Evolutionary conservation across 768 basidiomycete species (phyloP).

Genomic region (Agaricus subrufescens): DNA sequence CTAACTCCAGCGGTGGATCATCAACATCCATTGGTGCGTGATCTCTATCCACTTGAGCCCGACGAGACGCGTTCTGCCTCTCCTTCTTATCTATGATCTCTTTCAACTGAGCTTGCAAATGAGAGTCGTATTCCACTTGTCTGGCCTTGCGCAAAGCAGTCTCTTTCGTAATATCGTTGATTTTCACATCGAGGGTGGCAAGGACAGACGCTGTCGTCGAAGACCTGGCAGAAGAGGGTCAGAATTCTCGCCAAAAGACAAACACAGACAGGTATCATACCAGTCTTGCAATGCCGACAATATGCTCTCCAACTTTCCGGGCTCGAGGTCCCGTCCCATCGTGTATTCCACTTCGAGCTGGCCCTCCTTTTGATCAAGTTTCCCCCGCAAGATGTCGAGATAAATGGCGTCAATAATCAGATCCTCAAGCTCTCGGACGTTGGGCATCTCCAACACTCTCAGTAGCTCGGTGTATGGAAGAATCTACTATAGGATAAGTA

Average conservation of each 20-base stretch:
- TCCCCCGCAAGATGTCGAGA: slow-evolving; percentile 82
- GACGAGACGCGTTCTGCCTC: slow-evolving; percentile 40
- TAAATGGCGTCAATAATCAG: slow-evolving; percentile 97
- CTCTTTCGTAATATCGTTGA: slow-evolving; percentile 48
- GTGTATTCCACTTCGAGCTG: slow-evolving; percentile 91
- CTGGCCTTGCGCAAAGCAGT: slow-evolving; percentile 31
- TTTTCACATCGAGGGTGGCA: slow-evolving; percentile 65
- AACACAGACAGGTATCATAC: slow-evolving; percentile 29
- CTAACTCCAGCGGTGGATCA: slow-evolving; percentile 38
- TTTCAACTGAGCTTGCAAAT: slow-evolving; percentile 47
- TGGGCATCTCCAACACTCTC: slow-evolving; percentile 64
- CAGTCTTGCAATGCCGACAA: slow-evolving; percentile 62
- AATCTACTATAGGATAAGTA: slow-evolving; percentile 41
- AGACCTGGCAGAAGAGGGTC: slow-evolving; percentile 44
- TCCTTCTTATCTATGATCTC: slow-evolving; percentile 56
- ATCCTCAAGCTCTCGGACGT: slow-evolving; percentile 89
- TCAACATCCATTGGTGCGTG: slow-evolving; percentile 62
- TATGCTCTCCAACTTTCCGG: slow-evolving; percentile 58
- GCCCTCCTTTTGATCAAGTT: slow-evolving; percentile 88
- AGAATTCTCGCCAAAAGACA: background rate
- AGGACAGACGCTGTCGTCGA: slow-evolving; percentile 68
- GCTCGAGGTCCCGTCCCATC: slow-evolving; percentile 88
- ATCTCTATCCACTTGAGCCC: slow-evolving; percentile 22
- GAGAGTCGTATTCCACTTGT: slow-evolving; percentile 53
- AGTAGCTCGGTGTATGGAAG: slow-evolving; percentile 78